These are phyloP conservation scores for Schizothecium vesticola DNA, from an alignment of 495 filamentous ascomycete species.

Conservation along the genomic window DNA sequence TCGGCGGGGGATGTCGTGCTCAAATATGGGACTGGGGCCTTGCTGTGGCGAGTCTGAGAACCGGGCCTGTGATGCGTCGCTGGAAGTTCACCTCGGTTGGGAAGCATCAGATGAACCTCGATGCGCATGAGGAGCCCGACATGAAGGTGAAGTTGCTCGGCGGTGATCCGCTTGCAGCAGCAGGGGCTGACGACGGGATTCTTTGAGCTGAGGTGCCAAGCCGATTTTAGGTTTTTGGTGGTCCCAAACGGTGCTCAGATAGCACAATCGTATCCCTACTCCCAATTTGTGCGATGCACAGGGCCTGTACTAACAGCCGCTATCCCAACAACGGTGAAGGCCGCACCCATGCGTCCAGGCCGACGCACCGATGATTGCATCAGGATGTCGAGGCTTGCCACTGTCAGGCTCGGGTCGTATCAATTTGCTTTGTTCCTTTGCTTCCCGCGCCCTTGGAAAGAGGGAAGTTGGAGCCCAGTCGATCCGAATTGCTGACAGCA, in stretches of 20 bases:
- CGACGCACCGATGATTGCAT: too few relatives aligned
- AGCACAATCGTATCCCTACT: neutral
- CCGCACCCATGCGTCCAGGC: neutral
- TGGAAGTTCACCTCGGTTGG: neutral
- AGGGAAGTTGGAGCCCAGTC: neutral
- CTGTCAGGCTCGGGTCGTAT: neutral
- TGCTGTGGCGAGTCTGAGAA: neutral
- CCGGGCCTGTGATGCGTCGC: neutral
- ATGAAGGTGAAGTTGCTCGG: neutral
- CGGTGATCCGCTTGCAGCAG: neutral
- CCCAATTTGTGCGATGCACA: neutral
- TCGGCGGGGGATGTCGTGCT: neutral
- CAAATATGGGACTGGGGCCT: neutral
- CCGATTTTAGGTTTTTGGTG: neutral
- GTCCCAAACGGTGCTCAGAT: neutral
- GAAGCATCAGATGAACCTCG: neutral
- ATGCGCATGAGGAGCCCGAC: neutral
- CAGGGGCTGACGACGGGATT: neutral
- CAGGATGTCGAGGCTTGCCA: neutral
- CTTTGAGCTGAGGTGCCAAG: neutral
- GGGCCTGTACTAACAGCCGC: neutral
- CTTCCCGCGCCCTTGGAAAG: neutral
- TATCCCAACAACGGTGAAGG: neutral
- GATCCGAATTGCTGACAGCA: neutral
- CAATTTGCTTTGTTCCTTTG: neutral